Evolutionary conservation across 306 rosid species (phyloP), one percentile per base, ranked within the genome.

Genomic region (Geum urbanum): DNA sequence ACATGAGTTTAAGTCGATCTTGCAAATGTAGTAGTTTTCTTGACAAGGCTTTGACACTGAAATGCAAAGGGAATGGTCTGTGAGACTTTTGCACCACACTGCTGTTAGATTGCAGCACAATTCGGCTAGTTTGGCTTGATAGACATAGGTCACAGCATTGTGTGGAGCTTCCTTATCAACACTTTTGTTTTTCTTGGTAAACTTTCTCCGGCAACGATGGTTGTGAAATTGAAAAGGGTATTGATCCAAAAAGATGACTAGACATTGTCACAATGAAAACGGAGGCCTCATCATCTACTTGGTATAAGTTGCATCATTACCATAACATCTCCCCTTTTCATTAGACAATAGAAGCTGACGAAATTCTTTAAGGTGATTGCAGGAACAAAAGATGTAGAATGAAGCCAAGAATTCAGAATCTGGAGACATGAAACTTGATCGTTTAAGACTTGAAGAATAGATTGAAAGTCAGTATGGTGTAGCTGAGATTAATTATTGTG

Each of bases 61-160:
- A 46, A 87, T 74, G 71, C 78, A 63, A 54, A 87, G 77, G 59
- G 73, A 72, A 71, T 89, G 89, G 6, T 67, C 78, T 1, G 40
- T 51, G 39, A 56, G 57, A 62, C 59, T 76, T 73, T 80, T 85
- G 79, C 72, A 80, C 92, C 96, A 89, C 43, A 85, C 79, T 18
- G 72, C 75, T 6, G 71, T 73, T 4, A 87, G 75, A 45, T 58
- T 74, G 27, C 68, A 71, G 11, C 45, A 51, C 44, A 57, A 52
- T 19, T 72, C 76, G 14, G 78, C 87, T 55, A 83, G 4, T 64
- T 63, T 86, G 62, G 84, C 67, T 59, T 81, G 67, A 66, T 89
- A 89, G 35, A 85, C 72, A 43, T 68, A 80, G 24, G 81, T 74
- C 16, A 78, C 55, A 27, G 66, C 73, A 59, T 71, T 52, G 7